Base-by-base conservation (phyloP, 768 basidiomycete species). In the Suillus fuscotomentosus region DNA sequence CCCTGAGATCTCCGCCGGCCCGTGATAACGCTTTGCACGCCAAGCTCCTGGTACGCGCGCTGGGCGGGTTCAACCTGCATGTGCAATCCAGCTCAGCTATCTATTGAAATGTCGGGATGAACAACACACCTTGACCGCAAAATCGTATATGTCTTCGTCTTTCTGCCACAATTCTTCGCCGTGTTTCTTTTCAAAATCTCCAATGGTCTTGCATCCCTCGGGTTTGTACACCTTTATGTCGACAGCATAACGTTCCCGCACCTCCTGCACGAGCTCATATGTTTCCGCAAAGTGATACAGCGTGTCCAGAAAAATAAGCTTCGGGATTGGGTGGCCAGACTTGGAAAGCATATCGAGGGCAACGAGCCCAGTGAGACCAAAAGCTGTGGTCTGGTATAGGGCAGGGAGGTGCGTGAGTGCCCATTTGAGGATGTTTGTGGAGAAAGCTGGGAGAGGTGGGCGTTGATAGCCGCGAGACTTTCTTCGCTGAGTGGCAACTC, bases 241-340 rank as follows among this genome's bases (percentile, higher is more conserved):
- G 45, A 87, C 80, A n/a, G 81, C 80, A 75, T 99, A 99, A 65
- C 81, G 85, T 68, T 81, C 75, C 71, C 89, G 86, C 20, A 95
- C 92, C n/a, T 88, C 87, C 43, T 89, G 85, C 11, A 96, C 90
- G 53, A 99, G 88, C 63, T 88, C 88, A 71, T 97, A 90, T 5
- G 97, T 99, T 79, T 98, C 94, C 4, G 82, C 80, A 78, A 99
- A 99, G 79, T 99, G 97, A 74, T 98, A 95, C 15, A 99, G 82
- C 0, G 97, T 99, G 79, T 99, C 96, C 73, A 98, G 78, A 80
- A 99, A 99, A 79, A 99, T 95, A 22, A 98, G 84, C 1, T 95
- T 94, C 1, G 92, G 92, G 66, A 95, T 80, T 24, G 57, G 41
- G 10, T 31, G 41, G 3, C 57, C 41, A 1, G 57, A 59, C 75